Evolutionary conservation across 2,329 filamentous ascomycete species (phyloP).

Genomic region (Drechslera avenae): DNA sequence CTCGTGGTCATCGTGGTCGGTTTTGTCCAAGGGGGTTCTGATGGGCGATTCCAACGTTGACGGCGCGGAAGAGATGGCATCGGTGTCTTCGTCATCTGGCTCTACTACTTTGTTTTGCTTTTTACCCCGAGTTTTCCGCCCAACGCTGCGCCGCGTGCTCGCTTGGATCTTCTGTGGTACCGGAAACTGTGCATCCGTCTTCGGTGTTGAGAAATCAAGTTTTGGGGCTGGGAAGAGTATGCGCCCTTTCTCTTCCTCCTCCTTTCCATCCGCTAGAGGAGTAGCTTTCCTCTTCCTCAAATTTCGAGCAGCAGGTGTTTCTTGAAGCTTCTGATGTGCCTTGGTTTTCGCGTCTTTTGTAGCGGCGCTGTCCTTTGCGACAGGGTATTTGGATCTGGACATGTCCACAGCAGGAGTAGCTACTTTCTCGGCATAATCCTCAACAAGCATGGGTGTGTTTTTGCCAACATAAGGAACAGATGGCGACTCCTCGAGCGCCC

Average conservation of each 20-base stretch:
- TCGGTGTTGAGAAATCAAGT: too few species aligned
- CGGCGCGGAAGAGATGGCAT: too few species aligned
- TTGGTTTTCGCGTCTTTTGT: not conserved
- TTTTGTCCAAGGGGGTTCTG: too few species aligned
- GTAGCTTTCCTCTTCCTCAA: not conserved
- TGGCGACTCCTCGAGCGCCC: not conserved
- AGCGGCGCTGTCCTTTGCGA: not conserved
- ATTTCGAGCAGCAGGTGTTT: not conserved
- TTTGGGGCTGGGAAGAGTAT: not conserved
- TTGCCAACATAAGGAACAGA: not conserved
- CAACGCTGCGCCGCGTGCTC: too few species aligned
- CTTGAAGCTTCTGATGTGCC: not conserved
- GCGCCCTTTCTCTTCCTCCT: not conserved
- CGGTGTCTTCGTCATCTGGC: too few species aligned
- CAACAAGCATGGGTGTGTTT: not conserved
- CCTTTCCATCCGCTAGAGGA: not conserved
- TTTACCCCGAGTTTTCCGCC: too few species aligned
- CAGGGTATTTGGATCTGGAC: not conserved
- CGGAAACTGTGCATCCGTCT: not conserved
- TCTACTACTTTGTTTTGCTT: too few species aligned
- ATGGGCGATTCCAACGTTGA: too few species aligned
- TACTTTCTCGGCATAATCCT: not conserved
- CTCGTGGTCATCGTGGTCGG: too few species aligned
- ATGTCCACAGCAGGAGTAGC: not conserved
- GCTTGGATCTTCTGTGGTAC: too few species aligned